These are phyloP conservation scores for Mucor piriformis DNA, from an alignment of 371 early-diverging fungal genomes.

Conservation along the genomic window DNA sequence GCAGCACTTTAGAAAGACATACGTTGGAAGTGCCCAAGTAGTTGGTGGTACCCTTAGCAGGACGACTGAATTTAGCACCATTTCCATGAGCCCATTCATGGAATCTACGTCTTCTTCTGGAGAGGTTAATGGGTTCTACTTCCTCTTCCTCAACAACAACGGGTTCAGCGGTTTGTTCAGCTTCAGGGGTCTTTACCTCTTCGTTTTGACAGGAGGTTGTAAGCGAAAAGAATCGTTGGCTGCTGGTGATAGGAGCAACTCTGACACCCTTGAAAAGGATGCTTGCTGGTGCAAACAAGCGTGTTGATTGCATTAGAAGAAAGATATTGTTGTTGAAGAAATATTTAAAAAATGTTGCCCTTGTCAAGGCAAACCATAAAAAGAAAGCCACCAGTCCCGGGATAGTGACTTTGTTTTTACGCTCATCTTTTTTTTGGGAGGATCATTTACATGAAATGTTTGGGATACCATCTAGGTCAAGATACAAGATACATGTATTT, in stretches of 20 bases:
- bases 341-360: slow-evolving; percentile 12
- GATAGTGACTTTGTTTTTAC: slow-evolving; percentile 4
- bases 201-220: slow-evolving; percentile 16
- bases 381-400: slow-evolving; percentile 10
- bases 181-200: slow-evolving; percentile 36
- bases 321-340: background rate
- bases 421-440: background rate
- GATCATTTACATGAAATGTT: background rate
- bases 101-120: slow-evolving; percentile 47
- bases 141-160: slow-evolving; percentile 17
- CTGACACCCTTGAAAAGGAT: slow-evolving; percentile 9
- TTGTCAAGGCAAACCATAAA: slow-evolving; percentile 11
- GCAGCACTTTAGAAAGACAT: background rate
- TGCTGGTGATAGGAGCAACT: slow-evolving; percentile 3
- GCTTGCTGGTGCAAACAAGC: slow-evolving; percentile 19
- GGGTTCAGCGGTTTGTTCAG: slow-evolving; percentile 13
- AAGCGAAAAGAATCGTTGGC: slow-evolving; percentile 25
- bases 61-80: slow-evolving; percentile 41
- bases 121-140: slow-evolving; percentile 43
- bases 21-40: slow-evolving; percentile 33
- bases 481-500: no score
- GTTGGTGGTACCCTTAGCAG: slow-evolving; percentile 51
- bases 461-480: no score
- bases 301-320: slow-evolving; percentile 15
- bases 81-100: slow-evolving; percentile 45